Percentiles rank a stretch among this genome's conserved stretches.
Evolutionary conservation across 306 rosid genomes (phyloP).

Genomic region (Urtica urens): DNA sequence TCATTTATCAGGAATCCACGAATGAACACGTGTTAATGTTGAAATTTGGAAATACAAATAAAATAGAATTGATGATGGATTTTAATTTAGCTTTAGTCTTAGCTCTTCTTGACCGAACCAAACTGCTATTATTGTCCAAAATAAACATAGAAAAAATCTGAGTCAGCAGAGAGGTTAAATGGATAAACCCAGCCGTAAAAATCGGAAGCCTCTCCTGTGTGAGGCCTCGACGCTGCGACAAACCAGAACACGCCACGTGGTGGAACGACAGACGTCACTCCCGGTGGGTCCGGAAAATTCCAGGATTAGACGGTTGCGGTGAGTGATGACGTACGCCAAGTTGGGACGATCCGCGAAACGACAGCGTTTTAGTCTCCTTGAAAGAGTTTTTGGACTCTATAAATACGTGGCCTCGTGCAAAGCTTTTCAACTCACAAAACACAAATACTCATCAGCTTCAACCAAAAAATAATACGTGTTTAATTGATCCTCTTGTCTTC

Average conservation of each 20-base stretch:
- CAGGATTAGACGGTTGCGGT: conserved; percentile 25
- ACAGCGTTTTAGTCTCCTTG: conserved; percentile 15
- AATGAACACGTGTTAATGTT: conserved; percentile 18
- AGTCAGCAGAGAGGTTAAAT: conserved; percentile 1
- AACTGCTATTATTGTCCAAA: not conserved
- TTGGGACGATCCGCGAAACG: conserved; percentile 20
- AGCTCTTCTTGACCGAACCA: no score
- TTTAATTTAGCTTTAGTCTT: no score
- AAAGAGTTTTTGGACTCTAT: conserved; percentile 21
- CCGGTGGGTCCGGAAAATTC: conserved; percentile 23
- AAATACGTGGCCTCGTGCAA: conserved; percentile 35
- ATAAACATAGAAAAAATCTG: not conserved
- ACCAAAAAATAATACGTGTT: not conserved
- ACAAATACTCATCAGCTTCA: not conserved
- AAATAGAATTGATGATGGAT: not conserved
- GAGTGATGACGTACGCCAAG: not conserved
- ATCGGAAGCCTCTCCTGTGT: not conserved
- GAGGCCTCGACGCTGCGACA: not conserved
- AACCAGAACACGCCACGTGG: conserved; percentile 34
- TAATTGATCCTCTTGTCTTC: conserved; percentile 16
- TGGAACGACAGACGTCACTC: not conserved
- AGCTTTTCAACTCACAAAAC: not conserved
- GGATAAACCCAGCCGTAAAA: conserved; percentile 27
- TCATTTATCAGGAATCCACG: conserved; percentile 4
- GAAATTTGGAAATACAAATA: no score